Percentiles rank a stretch among this genome's conserved stretches.
Evolutionary conservation across 78 protist species (phyloP).

Genomic region (Goniomonas avonlea): DNA sequence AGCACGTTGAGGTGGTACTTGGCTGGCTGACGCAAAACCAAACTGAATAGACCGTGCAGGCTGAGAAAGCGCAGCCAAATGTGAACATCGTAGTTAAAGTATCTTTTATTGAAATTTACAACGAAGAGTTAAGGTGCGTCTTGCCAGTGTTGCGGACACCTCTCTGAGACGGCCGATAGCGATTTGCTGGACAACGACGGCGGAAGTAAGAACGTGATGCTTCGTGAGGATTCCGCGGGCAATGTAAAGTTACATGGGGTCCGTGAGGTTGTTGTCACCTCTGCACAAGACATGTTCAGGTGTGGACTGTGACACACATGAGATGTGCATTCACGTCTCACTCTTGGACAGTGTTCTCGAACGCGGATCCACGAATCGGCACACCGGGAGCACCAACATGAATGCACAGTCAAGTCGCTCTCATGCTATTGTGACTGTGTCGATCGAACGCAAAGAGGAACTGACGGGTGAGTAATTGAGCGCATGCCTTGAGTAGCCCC

Average conservation of each 20-base stretch:
- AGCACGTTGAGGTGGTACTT: not conserved
- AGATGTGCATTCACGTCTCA: too few species aligned
- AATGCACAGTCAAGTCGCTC: slow-evolving; percentile 43
- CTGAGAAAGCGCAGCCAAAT: not conserved
- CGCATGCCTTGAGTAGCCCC: too few species aligned
- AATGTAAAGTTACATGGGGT: not conserved
- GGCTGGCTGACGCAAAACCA: not conserved
- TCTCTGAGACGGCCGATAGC: too few species aligned
- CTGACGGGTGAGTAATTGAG: too few species aligned
- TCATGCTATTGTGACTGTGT: slow-evolving; percentile 53
- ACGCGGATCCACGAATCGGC: not conserved
- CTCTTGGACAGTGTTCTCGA: not conserved
- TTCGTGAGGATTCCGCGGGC: slow-evolving; percentile 25
- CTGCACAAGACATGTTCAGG: slow-evolving; percentile 3
- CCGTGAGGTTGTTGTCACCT: not conserved
- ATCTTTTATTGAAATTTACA: slow-evolving; percentile 51
- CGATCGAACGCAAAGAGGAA: slow-evolving; percentile 10
- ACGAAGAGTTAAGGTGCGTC: slow-evolving; percentile 28
- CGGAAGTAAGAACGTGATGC: not conserved
- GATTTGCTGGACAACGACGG: slow-evolving; percentile 24
- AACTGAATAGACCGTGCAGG: not conserved
- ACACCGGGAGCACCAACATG: slow-evolving; percentile 43
- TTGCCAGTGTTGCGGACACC: not conserved
- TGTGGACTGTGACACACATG: too few species aligned
- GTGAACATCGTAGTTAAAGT: not conserved